Evolutionary conservation across 345 rosid genomes (phyloP).

Genomic region (Pistacia integerrima): DNA sequence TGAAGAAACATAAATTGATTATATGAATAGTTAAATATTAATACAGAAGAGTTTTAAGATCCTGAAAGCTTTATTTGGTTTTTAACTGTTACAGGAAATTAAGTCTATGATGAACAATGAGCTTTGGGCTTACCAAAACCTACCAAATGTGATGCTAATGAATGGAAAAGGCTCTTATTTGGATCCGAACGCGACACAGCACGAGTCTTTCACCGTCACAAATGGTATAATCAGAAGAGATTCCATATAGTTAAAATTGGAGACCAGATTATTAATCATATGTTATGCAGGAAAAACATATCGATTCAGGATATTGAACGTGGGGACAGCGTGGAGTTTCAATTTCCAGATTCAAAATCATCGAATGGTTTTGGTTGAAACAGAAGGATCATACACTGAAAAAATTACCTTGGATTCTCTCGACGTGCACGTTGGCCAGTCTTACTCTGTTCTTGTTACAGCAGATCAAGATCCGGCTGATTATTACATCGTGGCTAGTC

Average conservation of each 20-base stretch:
- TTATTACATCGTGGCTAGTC: constrained; percentile 56
- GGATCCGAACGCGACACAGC: constrained; percentile 2
- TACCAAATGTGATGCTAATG: constrained; percentile 35
- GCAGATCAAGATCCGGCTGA: constrained; percentile 44
- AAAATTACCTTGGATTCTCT: constrained; percentile 45
- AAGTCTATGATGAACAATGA: constrained; percentile 10
- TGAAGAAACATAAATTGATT: too few species aligned
- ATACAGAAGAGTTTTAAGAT: too few species aligned
- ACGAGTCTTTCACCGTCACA: constrained; percentile 33
- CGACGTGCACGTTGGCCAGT: constrained; percentile 65
- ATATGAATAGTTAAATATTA: too few species aligned
- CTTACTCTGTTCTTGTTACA: constrained; percentile 66
- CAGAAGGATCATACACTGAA: constrained; percentile 64
- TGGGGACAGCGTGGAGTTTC: constrained; percentile 52
- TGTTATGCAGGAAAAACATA: constrained; percentile 44
- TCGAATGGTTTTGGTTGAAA: constrained; percentile 56
- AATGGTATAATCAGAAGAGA: constrained; percentile 26
- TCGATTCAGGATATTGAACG: constrained; percentile 58
- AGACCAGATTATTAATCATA: too few species aligned
- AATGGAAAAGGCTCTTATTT: constrained; percentile 38
- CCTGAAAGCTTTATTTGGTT: too few species aligned
- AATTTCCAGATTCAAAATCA: constrained; percentile 55
- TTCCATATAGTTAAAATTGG: background rate
- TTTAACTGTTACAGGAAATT: constrained; percentile 2
- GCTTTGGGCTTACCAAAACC: background rate